Percentiles rank a stretch among this genome's conserved stretches.
Conservation (phyloP, 176 grass and related monocot species). For the Themeda triandra region DNA sequence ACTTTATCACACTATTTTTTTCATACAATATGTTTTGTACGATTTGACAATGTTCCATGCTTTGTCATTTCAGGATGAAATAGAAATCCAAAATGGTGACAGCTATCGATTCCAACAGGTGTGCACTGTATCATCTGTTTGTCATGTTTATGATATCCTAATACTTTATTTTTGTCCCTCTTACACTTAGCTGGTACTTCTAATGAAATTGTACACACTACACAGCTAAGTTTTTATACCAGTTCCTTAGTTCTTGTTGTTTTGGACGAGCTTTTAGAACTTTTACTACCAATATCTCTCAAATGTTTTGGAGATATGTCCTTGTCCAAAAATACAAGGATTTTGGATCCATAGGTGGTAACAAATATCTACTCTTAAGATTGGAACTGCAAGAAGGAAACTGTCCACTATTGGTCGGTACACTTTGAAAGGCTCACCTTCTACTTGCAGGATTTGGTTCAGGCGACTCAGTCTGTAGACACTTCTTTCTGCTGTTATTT, state of each 20-base stretch:
- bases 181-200: background rate
- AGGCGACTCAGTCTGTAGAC: background rate
- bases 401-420: background rate
- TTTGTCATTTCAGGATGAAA: constrained; percentile 73
- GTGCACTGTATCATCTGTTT: constrained; percentile 4
- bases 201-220: background rate
- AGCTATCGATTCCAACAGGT: constrained; percentile 83
- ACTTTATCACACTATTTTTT: background rate
- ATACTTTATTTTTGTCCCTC: constrained; percentile 11
- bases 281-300: background rate
- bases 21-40: constrained; percentile 2
- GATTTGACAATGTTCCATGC: constrained; percentile 16
- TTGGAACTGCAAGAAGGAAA: background rate
- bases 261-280: background rate
- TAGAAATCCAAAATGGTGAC: constrained; percentile 86
- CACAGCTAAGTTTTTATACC: background rate
- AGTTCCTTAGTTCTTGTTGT: background rate
- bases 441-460: background rate
- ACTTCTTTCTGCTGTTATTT: background rate
- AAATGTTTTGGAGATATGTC: background rate
- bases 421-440: background rate
- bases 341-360: background rate
- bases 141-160: constrained; percentile 13
- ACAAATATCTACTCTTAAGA: background rate
- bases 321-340: background rate